Percentiles rank a stretch among this genome's conserved stretches.
Conservation (phyloP, 768 basidiomycete genomes). For the Russula brevipes region DNA sequence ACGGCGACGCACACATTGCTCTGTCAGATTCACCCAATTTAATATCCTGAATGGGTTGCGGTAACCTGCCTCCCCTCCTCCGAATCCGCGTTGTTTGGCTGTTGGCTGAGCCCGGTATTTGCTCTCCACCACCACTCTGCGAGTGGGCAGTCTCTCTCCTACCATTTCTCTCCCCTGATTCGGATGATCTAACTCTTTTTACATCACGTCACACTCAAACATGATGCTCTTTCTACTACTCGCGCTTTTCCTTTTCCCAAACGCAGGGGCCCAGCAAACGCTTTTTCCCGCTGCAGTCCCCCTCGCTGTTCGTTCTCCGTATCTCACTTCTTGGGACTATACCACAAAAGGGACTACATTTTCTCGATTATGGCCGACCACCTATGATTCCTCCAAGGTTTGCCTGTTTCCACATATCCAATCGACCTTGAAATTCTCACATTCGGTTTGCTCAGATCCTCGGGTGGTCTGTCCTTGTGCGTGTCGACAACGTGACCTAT, state of each 20-base stretch:
- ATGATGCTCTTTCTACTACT: not conserved
- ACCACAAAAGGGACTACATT: slow-evolving; percentile 8
- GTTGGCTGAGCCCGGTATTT: slow-evolving; percentile 33
- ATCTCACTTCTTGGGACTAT: slow-evolving; percentile 27
- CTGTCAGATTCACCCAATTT: no score
- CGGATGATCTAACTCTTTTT: not conserved
- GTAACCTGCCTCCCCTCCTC: slow-evolving; percentile 35
- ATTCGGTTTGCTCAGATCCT: slow-evolving; percentile 1
- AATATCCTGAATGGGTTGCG: no score
- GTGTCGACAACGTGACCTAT: slow-evolving; percentile 22
- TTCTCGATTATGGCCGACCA: slow-evolving; percentile 23
- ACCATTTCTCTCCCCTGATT: not conserved
- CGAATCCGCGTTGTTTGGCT: slow-evolving; percentile 47
- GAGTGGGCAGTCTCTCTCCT: not conserved
- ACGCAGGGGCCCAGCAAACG: slow-evolving; percentile 6
- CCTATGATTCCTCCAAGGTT: slow-evolving; percentile 1
- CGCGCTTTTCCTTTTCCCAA: not conserved
- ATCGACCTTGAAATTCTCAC: not conserved
- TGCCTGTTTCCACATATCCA: not conserved
- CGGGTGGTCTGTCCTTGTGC: slow-evolving; percentile 16
- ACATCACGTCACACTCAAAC: not conserved
- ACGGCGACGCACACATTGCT: no score
- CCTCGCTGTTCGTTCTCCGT: slow-evolving; percentile 30
- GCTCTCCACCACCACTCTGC: not conserved
- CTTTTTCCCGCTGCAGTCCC: slow-evolving; percentile 28